These are phyloP conservation scores for Orychophragmus violaceus DNA, from an alignment of 345 rosid species.

Conservation along the genomic window DNA sequence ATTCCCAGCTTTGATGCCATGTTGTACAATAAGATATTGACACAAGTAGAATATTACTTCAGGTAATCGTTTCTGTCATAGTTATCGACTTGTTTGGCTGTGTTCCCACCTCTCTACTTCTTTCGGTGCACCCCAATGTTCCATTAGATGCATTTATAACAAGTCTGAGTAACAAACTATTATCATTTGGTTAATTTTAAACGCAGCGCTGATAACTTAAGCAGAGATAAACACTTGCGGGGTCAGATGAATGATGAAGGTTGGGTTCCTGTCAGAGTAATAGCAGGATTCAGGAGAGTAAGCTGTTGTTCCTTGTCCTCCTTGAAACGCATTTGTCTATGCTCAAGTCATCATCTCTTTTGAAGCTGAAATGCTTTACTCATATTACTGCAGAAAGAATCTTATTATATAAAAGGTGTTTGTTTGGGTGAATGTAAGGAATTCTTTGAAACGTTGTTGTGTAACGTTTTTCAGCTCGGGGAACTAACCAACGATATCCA, in stretches of 20 bases:
- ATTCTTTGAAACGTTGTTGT: neutral
- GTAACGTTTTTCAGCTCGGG: constrained; percentile 48
- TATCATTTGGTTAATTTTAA: neutral
- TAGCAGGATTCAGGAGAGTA: constrained; percentile 81
- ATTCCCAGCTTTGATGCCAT: constrained; percentile 11
- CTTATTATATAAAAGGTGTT: neutral
- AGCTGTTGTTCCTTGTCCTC: constrained; percentile 27
- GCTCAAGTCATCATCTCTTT: neutral
- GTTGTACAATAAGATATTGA: constrained; percentile 33
- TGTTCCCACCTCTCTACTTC: constrained; percentile 1
- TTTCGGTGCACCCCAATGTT: neutral
- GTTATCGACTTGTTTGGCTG: neutral
- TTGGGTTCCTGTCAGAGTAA: constrained; percentile 67
- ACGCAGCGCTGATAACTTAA: constrained; percentile 73
- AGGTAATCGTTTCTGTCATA: constrained; percentile 40
- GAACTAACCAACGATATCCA: constrained; percentile 46
- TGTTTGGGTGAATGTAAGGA: neutral
- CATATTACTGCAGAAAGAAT: neutral
- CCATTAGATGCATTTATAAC: neutral
- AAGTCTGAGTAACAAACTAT: neutral
- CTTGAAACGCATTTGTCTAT: neutral
- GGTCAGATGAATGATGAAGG: constrained; percentile 77
- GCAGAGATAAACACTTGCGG: constrained; percentile 65
- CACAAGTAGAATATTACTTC: constrained; percentile 82
- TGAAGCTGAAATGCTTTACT: neutral